Evolutionary conservation across 768 basidiomycete genomes (phyloP).

Genomic region (Serendipita indica): DNA sequence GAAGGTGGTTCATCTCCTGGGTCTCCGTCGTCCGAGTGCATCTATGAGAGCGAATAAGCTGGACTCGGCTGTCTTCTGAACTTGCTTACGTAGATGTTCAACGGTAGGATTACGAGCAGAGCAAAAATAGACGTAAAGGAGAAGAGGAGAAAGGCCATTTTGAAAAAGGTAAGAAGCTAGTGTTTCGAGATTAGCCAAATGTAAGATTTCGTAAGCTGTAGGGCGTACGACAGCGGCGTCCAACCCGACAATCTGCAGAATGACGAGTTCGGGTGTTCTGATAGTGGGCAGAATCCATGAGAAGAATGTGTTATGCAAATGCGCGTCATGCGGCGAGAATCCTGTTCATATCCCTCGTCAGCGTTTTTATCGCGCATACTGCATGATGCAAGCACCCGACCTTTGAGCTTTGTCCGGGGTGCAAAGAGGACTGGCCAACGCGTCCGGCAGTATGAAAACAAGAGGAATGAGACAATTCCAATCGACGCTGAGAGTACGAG

Average conservation of each 20-base stretch:
- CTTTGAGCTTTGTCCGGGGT: constrained; percentile 87
- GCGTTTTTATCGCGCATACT: background rate
- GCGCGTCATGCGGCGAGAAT: constrained; percentile 88
- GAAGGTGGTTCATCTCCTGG: constrained; percentile 21
- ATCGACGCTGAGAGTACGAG: constrained; percentile 60
- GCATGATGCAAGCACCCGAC: constrained; percentile 28
- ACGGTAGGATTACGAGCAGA: constrained; percentile 74
- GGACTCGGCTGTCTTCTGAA: too few relatives aligned
- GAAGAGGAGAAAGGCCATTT: constrained; percentile 88
- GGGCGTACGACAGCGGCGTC: constrained; percentile 85
- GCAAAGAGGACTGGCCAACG: constrained; percentile 85
- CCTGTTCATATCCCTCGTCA: constrained; percentile 29
- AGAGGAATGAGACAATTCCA: constrained; percentile 63
- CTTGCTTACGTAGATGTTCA: constrained; percentile 74
- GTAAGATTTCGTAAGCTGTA: background rate
- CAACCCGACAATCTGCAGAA: constrained; percentile 89
- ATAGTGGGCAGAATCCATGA: constrained; percentile 95
- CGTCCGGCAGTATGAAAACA: constrained; percentile 80
- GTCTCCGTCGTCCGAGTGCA: constrained; percentile 44
- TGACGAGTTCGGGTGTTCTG: constrained; percentile 76
- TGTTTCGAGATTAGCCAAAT: background rate
- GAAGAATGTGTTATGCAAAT: constrained; percentile 74
- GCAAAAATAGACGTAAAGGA: constrained; percentile 74
- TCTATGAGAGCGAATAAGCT: constrained; percentile 28
- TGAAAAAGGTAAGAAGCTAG: constrained; percentile 87